Evolutionary conservation across 2,329 filamentous ascomycete genomes (phyloP), one percentile per base, ranked within the genome.

Genomic region (Diplodia intermedia): DNA sequence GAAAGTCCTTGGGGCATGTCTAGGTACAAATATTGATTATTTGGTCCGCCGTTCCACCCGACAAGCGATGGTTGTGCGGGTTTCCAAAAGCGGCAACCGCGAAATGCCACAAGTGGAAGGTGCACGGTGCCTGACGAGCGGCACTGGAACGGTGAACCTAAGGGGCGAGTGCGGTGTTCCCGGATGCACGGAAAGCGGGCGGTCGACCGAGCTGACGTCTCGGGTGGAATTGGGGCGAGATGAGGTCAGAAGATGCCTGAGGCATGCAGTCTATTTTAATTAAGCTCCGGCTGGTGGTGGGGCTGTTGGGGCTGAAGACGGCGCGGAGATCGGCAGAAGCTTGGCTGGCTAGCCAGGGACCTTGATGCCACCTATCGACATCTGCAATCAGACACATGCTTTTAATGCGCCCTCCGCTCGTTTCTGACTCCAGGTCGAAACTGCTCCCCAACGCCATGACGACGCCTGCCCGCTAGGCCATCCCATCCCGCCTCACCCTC

Each of bases 241-340:
- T 38, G 20, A 63, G 60, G 60, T 52, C 60, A 63, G 43, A 23
- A 2, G 11, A 2, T 63, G 60, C 60, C 60, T 63, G 11, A 63
- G 60, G 60, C 60, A 61, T 23, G 8, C 14, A 11, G n/a, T 63
- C 60, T 63, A 63, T 63, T 63, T 63, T 52, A 63, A 52, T 63
- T 52, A 38, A 63, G 47, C 43, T 52, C 47, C 43, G 18, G 43
- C 43, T 47, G 43, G 18, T 47, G 60, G 57, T 61, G 57, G 57
- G 57, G 57, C 57, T n/a, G 14, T 61, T 63, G 60, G 47, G 60
- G 60, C 60, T 63, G 60, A 63, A 63, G 38, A 26, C 20, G 52
- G 63, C 36, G 52, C 63, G 36, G 26, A n/a, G 36, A 55, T 65
- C 50, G 33, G 62, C 36, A 43, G 47, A 43, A 56, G 63, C 52